Base-by-base conservation (phyloP, 2,329 filamentous ascomycete genomes). In the Monosporascus sp. region DNA sequence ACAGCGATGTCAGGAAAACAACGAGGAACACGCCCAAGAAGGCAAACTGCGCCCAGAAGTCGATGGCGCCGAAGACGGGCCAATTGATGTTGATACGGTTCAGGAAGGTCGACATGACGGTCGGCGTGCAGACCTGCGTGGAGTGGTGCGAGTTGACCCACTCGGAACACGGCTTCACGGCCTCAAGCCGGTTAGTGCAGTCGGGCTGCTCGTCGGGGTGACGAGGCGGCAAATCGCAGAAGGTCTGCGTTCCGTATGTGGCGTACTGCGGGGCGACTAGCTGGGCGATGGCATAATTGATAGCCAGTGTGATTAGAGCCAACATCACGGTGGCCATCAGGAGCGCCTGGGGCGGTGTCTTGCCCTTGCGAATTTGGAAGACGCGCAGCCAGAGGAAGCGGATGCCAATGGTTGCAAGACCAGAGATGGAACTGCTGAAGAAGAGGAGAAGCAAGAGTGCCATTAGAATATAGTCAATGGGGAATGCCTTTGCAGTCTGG, bases 221-320 rank as follows among this genome's bases (percentile, higher is more conserved):
- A 38, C 74, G 75, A 2, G 85, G 80, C 36, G 84, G 78, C 57
- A 87, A 84, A 62, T 90, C 86, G 72, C 94, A 99, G 74, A 92
- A 97, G 1, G 89, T 96, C 70, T 99, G 94, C 0, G 92, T 90
- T 48, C 94, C 94, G 67, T 90, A 99, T 51, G 88, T 95, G 47
- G 93, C 84, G 68, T 99, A 99, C 66, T 97, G 92, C 1, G 94
- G 94, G 6, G 91, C 94, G n/a, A 96, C 84, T 57, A 97, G 79
- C 87, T 95, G 96, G 53, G 90, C 88, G 42, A 97, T 77, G 8
- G 90, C 84, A 70, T 97, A 99, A 74, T 97, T 96, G 70, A 96
- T 87, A 36, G 90, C 94, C 44, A 99, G 75, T 2, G 89, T 89
- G 60, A 95, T 93, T 58, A 97, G 80, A 0, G 90, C 93, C 47